Base-by-base conservation (phyloP, 495 filamentous ascomycete species). In the Penicillium desertorum region DNA sequence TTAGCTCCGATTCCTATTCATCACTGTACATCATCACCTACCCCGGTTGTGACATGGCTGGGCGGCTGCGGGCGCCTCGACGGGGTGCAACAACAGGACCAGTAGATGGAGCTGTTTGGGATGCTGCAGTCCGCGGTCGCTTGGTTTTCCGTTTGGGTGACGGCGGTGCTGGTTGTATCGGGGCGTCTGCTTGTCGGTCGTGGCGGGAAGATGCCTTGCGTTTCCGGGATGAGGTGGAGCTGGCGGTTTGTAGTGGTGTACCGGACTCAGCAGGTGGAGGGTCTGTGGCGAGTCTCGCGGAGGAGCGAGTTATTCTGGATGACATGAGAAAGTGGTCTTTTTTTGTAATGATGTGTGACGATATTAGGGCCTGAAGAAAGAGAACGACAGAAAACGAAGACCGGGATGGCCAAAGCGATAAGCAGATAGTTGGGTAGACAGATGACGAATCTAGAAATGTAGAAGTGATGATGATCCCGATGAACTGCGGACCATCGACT, bases 21-120 rank as follows among this genome's bases (percentile, higher is more conserved):
- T 36, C 17, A 2, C 25, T 49, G 29, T 14, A 5, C 17, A 2
- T 1, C n/a, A 46, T 27, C 32, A 77, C 83, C 54, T 76, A 94
- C 90, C 84, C 86, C 69, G 88, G 83, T 78, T 87, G 89, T 75
- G 91, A 91, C 92, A 93, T 94, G 67, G 79, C 81, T 74, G 80
- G 84, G 68, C 69, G 80, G 76, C 75, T 88, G 86, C 68, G 82
- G 76, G 74, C 83, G 81, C 72, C 79, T 63, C 82, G 85, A 54
- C 85, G 84, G 56, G 81, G 62, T 58, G 71, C 54, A 57, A 76
- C 65, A 58, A 76, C 59, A 47, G 74, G 57, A 22, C 56, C 53
- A 61, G 72, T 56, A 51, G 79, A 72, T 56, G 84, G 77, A 67
- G 79, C 51, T 70, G 74, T 55, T 37, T 65, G 74, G 64, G 69